phyloP scores from a whole-genome alignment of 129 eudicot genomes.

The Mikania micrantha region DNA sequence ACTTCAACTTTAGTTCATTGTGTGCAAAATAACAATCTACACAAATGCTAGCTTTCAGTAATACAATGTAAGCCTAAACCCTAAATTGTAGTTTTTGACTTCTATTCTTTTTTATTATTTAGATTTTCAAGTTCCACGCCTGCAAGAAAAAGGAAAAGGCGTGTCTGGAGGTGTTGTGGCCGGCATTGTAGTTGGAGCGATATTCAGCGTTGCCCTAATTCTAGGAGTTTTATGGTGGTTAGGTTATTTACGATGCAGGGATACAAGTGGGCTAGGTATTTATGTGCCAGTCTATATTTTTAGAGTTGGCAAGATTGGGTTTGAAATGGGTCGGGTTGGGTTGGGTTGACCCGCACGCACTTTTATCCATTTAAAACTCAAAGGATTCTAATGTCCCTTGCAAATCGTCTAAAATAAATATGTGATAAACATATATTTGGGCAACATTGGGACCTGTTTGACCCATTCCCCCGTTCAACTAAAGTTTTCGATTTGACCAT shows the following conservation, averaged over 20 bases:
- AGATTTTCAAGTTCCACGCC: conserved; percentile 27
- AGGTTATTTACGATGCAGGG: conserved; percentile 28
- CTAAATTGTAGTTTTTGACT: neutral
- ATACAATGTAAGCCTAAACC: no score
- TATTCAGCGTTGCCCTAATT: conserved; percentile 23
- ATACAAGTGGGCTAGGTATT: conserved; percentile 25
- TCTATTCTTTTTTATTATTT: neutral
- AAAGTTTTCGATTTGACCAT: neutral
- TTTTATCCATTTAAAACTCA: no score
- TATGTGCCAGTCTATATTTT: neutral
- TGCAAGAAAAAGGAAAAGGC: conserved; percentile 24
- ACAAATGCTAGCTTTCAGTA: no score
- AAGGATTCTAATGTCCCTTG: no score
- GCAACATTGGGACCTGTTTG: neutral
- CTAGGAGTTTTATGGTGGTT: conserved; percentile 47
- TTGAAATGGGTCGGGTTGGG: no score
- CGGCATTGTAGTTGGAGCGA: conserved; percentile 46
- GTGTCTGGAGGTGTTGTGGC: conserved; percentile 37
- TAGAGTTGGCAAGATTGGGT: neutral
- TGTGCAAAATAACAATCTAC: no score
- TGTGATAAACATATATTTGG: neutral
- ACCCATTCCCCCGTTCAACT: neutral
- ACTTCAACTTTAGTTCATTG: no score
- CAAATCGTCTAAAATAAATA: no score
- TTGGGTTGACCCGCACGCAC: no score